These are phyloP conservation scores for Candida sphagnicola DNA, from an alignment of 805 yeast genomes.

Conservation along the genomic window DNA sequence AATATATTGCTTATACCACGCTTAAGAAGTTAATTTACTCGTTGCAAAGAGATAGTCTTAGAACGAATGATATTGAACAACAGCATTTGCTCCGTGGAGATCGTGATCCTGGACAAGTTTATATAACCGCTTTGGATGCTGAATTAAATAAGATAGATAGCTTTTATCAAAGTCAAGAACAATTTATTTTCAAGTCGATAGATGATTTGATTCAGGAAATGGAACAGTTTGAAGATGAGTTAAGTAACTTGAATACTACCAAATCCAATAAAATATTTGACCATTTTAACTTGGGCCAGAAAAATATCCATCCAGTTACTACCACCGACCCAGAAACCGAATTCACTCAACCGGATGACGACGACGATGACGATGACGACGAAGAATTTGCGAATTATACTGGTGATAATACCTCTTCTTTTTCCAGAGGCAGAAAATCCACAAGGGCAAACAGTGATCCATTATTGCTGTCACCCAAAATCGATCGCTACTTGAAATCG, in stretches of 20 bases:
- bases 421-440: background rate
- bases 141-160: slow-evolving; percentile 74
- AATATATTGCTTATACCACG: slow-evolving; percentile 85
- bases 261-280: slow-evolving; percentile 1
- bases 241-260: slow-evolving; percentile 1
- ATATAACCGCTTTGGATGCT: slow-evolving; percentile 66
- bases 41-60: slow-evolving; percentile 62
- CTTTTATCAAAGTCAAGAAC: slow-evolving; percentile 69
- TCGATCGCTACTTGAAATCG: slow-evolving; percentile 34
- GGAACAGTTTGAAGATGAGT: slow-evolving; percentile 51
- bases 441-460: slow-evolving; percentile 5
- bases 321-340: slow-evolving; percentile 35
- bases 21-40: slow-evolving; percentile 81
- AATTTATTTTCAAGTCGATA: slow-evolving; percentile 48
- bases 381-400: slow-evolving; percentile 13
- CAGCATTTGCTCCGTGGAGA: slow-evolving; percentile 29
- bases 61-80: slow-evolving; percentile 18
- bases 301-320: slow-evolving; percentile 7
- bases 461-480: slow-evolving; percentile 12
- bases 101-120: slow-evolving; percentile 54
- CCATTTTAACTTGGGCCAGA: background rate
- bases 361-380: slow-evolving; percentile 29
- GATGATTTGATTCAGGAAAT: slow-evolving; percentile 59
- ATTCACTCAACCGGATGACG: slow-evolving; percentile 26
- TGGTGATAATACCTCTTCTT: background rate